Conservation (phyloP, 148 eudicot genomes). For the Amaranthus hypochondriacus region DNA sequence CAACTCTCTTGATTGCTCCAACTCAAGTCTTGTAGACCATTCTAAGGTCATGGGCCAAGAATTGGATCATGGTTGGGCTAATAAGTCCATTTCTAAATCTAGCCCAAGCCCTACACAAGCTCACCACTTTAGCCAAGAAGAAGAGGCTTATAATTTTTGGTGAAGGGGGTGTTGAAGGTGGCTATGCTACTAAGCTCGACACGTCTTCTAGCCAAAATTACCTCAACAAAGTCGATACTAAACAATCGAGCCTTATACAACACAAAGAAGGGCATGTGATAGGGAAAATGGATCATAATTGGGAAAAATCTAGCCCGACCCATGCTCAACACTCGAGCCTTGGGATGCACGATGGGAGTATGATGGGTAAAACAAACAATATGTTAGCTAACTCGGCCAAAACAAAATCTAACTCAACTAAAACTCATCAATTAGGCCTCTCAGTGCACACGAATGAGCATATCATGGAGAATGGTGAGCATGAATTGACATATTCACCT, state of each 20-base stretch:
- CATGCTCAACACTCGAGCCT: too few relatives aligned
- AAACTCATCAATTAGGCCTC: too few relatives aligned
- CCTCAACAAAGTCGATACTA: not conserved
- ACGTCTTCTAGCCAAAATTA: not conserved
- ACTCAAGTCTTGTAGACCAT: not conserved
- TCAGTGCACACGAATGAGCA: too few relatives aligned
- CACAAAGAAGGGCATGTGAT: not conserved
- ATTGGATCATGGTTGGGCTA: constrained; percentile 21
- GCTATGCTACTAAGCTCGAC: constrained; percentile 7
- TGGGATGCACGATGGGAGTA: too few relatives aligned
- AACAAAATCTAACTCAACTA: too few relatives aligned
- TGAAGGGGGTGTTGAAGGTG: not conserved
- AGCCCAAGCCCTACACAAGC: not conserved
- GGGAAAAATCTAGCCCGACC: not conserved
- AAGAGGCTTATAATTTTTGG: not conserved
- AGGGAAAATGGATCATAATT: constrained; percentile 8
- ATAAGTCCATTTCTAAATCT: not conserved
- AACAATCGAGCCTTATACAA: not conserved
- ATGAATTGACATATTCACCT: too few relatives aligned
- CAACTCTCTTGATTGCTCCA: not conserved
- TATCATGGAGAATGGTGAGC: too few relatives aligned
- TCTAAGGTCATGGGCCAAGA: not conserved
- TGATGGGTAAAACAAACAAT: too few relatives aligned
- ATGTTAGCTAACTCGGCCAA: too few relatives aligned
- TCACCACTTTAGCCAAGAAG: not conserved